Evolutionary conservation across 768 basidiomycete species (phyloP), one percentile per base, ranked within the genome.

Genomic region (Cyathus striatus): DNA sequence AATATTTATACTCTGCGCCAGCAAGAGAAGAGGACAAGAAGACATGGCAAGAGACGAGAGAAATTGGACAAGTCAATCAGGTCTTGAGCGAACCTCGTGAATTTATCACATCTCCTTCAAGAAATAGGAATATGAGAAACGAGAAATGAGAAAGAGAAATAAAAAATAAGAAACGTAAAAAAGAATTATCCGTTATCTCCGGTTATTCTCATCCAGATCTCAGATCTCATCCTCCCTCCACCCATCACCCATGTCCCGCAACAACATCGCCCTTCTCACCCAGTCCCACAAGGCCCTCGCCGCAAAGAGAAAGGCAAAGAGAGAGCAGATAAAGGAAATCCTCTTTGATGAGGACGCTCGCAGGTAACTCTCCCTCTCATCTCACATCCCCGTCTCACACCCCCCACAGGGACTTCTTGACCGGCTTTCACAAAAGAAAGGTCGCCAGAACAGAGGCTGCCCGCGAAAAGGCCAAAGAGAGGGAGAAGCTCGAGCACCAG

Each of bases 401-500:
- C 47, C 43, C 36, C 40, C 35, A 30, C 53, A 94, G 92, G 57
- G 86, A 94, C 46, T 96, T 87, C 64, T 67, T 96, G 58, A 94
- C 91, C 14, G 93, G 93, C 21, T 96, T 96, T 60, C 86, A 87
- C 61, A 94, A 94, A 64, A 81, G 93, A 53, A 96, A 95, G 64
- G 64, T 91, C 40, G 84, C 81, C 46, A 90, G 86, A 60, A 75
- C 81, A 49, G 89, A 94, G 52, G 83, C 78, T 38, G 76, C 83
- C 34, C 80, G 78, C 53, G 74, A 79, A 50, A 85, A 78, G 60
- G 89, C 90, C 10, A 65, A 76, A 48, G 81, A 90, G 54, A 69
- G 83, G 50, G 86, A 90, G 55, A 90, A 88, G 58, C 76, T 81
- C 55, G 82, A 83, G 42, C 76, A 83, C 53, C 66, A 81, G 17